Evolutionary conservation across 768 basidiomycete species (phyloP), one percentile per base, ranked within the genome.

Genomic region (Mycena metata): DNA sequence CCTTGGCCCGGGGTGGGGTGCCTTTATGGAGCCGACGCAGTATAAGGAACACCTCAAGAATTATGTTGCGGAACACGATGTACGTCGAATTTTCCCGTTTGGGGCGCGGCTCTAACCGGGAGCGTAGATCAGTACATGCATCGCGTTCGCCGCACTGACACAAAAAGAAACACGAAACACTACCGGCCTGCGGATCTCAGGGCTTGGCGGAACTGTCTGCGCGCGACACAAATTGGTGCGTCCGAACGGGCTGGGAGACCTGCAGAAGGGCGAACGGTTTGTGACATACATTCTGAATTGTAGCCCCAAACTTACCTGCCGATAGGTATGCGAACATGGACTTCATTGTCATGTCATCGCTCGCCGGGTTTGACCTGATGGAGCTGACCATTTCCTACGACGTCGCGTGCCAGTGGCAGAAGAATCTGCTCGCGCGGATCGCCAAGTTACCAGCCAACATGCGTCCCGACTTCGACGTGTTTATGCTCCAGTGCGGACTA

Each of bases 261-360:
- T 76, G 30, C 73, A 76, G 55, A 74, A 73, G 35, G 72, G 72
- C 9, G 77, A 76, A 58, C 57, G 70, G 73, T 76, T 43, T 45
- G 52, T 55, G n/a, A n/a, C n/a, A n/a, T n/a, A n/a, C 33, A 7
- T 19, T 16, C 19, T 12, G 66, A 56, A 10, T 51, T 12, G 10
- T 9, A 7, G 49, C 8, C 24, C 16, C 49, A 2, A 3, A 19
- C 35, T 35, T n/a, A 39, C 2, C 17, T 21, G 6, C 19, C 11
- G 12, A 33, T 30, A 75, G 74, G 16, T 75, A 74, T 47, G 52
- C 63, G 0, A 75, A 75, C 51, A 74, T 74, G 64, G 75, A 76
- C 41, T 76, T 60, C 33, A 71, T 76, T 1, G 43, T 76, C 7
- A 69, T 68, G 36, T 74, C 73, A 0, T 47, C 58, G 2, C 33